Evolutionary conservation across 352 stramenopile genomes (phyloP), one percentile per base, ranked within the genome.

Genomic region (Pythium grandisporangium): DNA sequence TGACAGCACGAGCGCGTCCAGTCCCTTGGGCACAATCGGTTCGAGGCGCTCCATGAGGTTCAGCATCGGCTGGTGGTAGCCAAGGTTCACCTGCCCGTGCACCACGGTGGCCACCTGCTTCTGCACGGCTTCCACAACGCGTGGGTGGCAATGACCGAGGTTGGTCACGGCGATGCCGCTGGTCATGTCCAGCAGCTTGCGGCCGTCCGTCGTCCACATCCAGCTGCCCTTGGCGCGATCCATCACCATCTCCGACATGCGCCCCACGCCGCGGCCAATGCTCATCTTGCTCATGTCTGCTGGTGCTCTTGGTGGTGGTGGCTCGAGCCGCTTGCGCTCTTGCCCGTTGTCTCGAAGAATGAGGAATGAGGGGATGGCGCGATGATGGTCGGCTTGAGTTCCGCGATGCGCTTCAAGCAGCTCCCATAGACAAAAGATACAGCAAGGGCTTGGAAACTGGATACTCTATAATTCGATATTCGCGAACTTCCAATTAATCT

Each of bases 111-210:
- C 83, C 1, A 74, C 76, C 58, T 98, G 92, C 42, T 93, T 72
- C 58, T 96, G 84, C 38, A 94, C 72, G 14, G 92, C 92, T 21
- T 84, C 57, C 19, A 96, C 71, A 20, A 98, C 81, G 45, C 75
- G 78, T 16, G 92, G 88, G 64, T 98, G 92, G 51, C 78, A 95
- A 60, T 98, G 89, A 35, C 92, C 92, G 26, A 95, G 74, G 52
- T 82, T 96, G 6, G 83, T 88, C 20, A 98, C 89, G 45, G 84
- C 89, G 54, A 97, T 97, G 42, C 89, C 92, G 43, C 74, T 94
- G 17, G 87, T 95, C 50, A 98, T 96, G 64, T 98, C 92, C 36
- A 95, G 64, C 34, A 91, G 55, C 63, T 91, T 95, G 55, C 81
- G 67, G 41, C 86, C 71, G 51, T 96, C 84, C 37, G 68, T 53